Evolutionary conservation across 1,284 basidiomycete species (phyloP), one percentile per base, ranked within the genome.

Genomic region (Ustilago sp.): DNA sequence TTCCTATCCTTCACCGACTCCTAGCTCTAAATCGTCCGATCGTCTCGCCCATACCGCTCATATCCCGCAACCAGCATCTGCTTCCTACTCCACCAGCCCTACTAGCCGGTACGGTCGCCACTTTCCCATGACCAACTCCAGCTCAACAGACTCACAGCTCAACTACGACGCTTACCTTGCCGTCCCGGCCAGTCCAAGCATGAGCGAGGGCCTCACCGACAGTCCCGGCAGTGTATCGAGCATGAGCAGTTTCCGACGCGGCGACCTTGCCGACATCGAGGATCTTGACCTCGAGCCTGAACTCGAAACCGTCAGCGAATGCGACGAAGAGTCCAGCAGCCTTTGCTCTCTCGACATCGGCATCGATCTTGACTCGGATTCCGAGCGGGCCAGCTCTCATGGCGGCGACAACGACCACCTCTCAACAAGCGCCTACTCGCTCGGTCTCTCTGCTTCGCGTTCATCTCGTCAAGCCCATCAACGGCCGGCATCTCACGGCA

Each of bases 181-280:
- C 13, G 67, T 78, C 2, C 75, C 75, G 2, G 68, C 75, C 2
- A 78, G 75, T 34, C 75, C 75, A 7, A 78, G 75, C 65, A 74
- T 78, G 68, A 78, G 75, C 59, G 75, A 78, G 19, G 63, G 67
- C 3, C 68, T 78, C 43, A 78, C 75, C 39, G 75, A 78, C 43
- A 82, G 80, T 39, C 80, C 82, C 4, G 80, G 79, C 56, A 82
- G 80, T 43, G 60, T 85, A 28, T 80, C 81, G 8, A 82, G 80
- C 59, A 73, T 81, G 47, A 79, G 58, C 65, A 81, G 79, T 50
- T 80, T 77, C 45, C 74, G 74, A 43, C 79, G 76, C 32, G 83
- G 83, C 50, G 82, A 85, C 17, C 68, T 80, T 32, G 81, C 81
- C 34, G 83, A 85, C 63, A 80, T 83, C 17, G 83, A 85, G 51